Conservation (phyloP, 306 rosid genomes). For the Prunus armeniaca region DNA sequence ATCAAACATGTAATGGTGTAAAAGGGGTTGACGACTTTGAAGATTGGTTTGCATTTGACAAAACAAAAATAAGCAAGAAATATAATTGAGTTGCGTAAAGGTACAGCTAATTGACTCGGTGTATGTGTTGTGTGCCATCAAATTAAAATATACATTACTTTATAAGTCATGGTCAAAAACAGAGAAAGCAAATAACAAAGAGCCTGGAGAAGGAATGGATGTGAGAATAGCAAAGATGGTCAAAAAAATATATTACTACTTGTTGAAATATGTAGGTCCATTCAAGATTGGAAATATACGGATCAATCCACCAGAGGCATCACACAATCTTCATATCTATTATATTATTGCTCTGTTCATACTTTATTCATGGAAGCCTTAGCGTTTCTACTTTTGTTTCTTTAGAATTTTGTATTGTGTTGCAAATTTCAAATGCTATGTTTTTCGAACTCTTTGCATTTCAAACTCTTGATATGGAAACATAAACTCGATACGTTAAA, state of each 20-base stretch:
- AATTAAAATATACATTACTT: not conserved
- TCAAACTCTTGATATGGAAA: not conserved
- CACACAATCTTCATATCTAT: too few relatives aligned
- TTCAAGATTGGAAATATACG: not conserved
- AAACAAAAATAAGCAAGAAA: not conserved
- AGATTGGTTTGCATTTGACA: too few relatives aligned
- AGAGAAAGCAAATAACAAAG: not conserved
- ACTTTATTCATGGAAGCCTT: too few relatives aligned
- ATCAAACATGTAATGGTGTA: too few relatives aligned
- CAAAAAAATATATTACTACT: not conserved
- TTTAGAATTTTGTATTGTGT: too few relatives aligned
- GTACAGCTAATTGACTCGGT: not conserved
- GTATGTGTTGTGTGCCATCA: constrained; percentile 9
- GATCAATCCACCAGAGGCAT: too few relatives aligned
- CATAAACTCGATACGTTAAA: not conserved
- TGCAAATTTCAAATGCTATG: too few relatives aligned
- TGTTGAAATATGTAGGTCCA: not conserved
- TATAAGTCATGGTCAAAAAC: not conserved
- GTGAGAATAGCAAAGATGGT: not conserved
- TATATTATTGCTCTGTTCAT: not conserved
- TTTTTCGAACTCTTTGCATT: too few relatives aligned
- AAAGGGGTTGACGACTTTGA: too few relatives aligned
- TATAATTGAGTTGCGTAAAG: constrained; percentile 3
- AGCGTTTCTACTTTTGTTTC: too few relatives aligned
- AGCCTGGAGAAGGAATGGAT: not conserved